Evolutionary conservation across 176 grass and related monocot genomes (phyloP), one percentile per base, ranked within the genome.

Genomic region (Oryza punctata): DNA sequence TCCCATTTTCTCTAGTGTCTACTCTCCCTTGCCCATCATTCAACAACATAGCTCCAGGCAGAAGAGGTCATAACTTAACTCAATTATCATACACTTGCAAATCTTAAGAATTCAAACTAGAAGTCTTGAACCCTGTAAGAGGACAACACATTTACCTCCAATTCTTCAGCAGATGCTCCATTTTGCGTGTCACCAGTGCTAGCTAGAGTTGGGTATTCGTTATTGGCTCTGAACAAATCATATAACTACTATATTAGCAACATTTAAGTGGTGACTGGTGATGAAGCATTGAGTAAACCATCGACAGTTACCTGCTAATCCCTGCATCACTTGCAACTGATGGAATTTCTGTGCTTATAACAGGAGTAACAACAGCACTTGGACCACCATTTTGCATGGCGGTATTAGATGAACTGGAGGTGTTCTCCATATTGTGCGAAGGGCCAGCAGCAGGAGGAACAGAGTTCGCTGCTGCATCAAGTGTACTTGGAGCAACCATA

Each of bases 161-260:
- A 65, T 78, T 99, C 91, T 88, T 92, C 89, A 80, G 91, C 76
- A 71, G 88, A 92, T 78, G 89, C 82, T 78, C 73, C 92, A 87
- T 91, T 87, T 86, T 73, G 64, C 29, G 76, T 78, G 63, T 84
- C 83, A 69, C 43, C 37, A 47, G 14, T 38, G 64, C 45, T 86
- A 65, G 46, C 24, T 33, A 86, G 41, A 52, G 83, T 85, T 52
- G 78, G 76, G 52, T 71, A 87, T 50, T 84, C 91, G 54, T 91
- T 82, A 72, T 78, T 89, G 11, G 65, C 88, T 78, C 96, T 96
- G 81, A 54, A 95, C 57, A 85, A 24, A 54, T 70, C 69, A 45
- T 84, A 72, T 26, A 69, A 83, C 26, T 3, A 54, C 15, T 10
- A 28, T 21, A n/a, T 78, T 67, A 74, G 29, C 24, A 26, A 38